Evolutionary conservation across 148 eudicot genomes (phyloP).

Genomic region (Agrostemma githago): DNA sequence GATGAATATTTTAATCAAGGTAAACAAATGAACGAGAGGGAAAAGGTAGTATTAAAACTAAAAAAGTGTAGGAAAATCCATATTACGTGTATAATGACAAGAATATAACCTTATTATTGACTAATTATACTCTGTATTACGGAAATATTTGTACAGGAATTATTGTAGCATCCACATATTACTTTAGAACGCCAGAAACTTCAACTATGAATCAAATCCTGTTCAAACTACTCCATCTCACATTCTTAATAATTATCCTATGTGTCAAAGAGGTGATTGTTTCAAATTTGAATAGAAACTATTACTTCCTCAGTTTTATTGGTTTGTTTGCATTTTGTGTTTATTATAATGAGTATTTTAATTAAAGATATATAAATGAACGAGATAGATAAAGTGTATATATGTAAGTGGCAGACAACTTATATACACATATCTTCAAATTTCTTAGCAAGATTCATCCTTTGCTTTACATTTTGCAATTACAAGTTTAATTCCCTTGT

Average conservation of each 20-base stretch:
- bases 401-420: slow-evolving; percentile 15
- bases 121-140: neutral
- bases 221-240: slow-evolving; percentile 14
- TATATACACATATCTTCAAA: neutral
- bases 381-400: no score
- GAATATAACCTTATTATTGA: no score
- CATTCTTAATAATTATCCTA: neutral
- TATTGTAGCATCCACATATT: neutral
- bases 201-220: slow-evolving; percentile 4
- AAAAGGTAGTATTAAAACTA: no score
- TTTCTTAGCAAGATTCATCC: neutral
- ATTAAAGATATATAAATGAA: no score
- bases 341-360: no score
- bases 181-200: neutral
- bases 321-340: no score
- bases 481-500: no score
- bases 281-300: slow-evolving; percentile 26
- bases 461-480: no score
- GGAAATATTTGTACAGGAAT: neutral
- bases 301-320: neutral
- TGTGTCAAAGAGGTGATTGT: slow-evolving; percentile 17
- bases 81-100: no score
- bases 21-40: no score
- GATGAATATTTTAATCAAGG: no score
- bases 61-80: slow-evolving; percentile 10